Base-by-base conservation (phyloP, 1,139 yeast genomes). In the Geotrichum restrictum region DNA sequence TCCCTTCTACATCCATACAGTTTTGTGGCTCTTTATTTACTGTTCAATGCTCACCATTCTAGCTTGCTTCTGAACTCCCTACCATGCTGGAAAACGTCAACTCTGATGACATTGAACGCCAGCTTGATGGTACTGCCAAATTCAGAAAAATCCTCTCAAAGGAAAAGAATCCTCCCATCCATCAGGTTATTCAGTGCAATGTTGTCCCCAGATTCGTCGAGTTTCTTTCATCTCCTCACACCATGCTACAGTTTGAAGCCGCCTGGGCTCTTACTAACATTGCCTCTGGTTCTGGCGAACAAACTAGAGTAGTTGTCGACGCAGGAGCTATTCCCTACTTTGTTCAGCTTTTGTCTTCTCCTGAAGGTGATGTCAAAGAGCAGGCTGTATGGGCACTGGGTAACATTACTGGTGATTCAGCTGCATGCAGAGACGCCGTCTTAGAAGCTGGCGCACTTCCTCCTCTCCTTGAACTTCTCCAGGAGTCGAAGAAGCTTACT, bases 341-440 rank as follows among this genome's bases (percentile, higher is more conserved):
- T 72, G 96, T 93, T 46, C 79, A 84, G 60, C 77, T 94, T 61
- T 78, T 94, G 62, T 78, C 80, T 62, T 85, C 96, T 5, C 82
- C 81, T 57, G 88, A 95, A 48, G 75, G 83, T 53, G 98, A 94
- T 67, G 97, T 94, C 55, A 88, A 88, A 71, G 98, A 93, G 69
- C 98, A 93, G 74, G 98, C 98, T 19, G 93, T 93, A 62, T 93
- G 98, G 98, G 98, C 98, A 37, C 76, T 93, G 63, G 98, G 98
- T 71, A 94, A 93, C 69, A 96, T 93, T 69, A 98, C 98, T 31
- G 98, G 98, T 71, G 98, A 93, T 69, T 87, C 96, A 19, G 79
- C 96, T 16, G 77, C 77, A 52, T 88, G 84, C 75, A 82, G 98
- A 73, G 98, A 93, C 72, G 83, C 78, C 62, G 98, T 93, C 41